These are phyloP conservation scores for Melastoma malabathricum DNA, from an alignment of 345 rosid species.

Conservation along the genomic window DNA sequence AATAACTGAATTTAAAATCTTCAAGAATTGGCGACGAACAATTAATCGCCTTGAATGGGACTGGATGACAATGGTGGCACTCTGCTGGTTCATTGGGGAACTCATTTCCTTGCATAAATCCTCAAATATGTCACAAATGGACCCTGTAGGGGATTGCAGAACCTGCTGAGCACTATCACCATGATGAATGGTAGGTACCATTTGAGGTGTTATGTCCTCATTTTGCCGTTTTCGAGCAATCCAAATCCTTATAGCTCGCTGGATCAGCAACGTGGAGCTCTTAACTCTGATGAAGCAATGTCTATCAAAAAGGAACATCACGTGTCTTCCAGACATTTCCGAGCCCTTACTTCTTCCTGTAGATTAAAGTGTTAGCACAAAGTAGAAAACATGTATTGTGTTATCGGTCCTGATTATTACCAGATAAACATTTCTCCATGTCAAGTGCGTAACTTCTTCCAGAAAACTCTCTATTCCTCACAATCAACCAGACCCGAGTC, in stretches of 20 bases:
- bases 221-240: constrained; percentile 13
- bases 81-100: not conserved
- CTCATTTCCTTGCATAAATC: constrained; percentile 15
- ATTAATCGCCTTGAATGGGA: too few relatives aligned
- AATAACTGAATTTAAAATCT: too few relatives aligned
- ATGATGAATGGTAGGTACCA: not conserved
- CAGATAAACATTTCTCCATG: constrained; percentile 7
- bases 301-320: constrained; percentile 34
- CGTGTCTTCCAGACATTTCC: constrained; percentile 19
- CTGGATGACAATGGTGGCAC: too few relatives aligned
- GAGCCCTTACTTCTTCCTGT: constrained; percentile 23
- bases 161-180: not conserved
- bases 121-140: not conserved
- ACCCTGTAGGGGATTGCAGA: not conserved
- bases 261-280: constrained; percentile 37
- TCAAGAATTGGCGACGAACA: too few relatives aligned
- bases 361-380: constrained; percentile 8
- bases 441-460: constrained; percentile 9
- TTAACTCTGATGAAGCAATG: constrained; percentile 30
- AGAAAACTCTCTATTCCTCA: constrained; percentile 23
- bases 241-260: constrained; percentile 47
- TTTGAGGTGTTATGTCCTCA: constrained; percentile 1
- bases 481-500: constrained; percentile 38
- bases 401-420: not conserved
- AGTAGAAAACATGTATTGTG: not conserved